These are phyloP conservation scores for Mortierella sp. DNA, from an alignment of 371 early-diverging fungal species.

Conservation along the genomic window DNA sequence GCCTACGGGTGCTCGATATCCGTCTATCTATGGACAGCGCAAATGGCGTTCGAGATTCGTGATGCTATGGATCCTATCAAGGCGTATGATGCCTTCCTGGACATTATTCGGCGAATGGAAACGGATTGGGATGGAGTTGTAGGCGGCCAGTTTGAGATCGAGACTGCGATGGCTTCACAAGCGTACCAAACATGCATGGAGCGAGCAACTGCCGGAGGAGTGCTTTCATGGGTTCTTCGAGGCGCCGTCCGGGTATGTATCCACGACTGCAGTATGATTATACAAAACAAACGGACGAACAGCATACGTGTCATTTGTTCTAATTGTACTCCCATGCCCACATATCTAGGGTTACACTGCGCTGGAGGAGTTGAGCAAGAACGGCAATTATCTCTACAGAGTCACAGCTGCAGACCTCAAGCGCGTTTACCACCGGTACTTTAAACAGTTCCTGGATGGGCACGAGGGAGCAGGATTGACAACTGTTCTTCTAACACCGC, in stretches of 20 bases:
- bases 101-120: slow-evolving; percentile 58
- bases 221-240: slow-evolving; percentile 58
- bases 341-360: slow-evolving; percentile 31
- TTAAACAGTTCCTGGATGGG: slow-evolving; percentile 60
- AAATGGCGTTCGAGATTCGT: slow-evolving; percentile 62
- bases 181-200: slow-evolving; percentile 60
- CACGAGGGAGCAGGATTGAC: slow-evolving; percentile 46
- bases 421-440: slow-evolving; percentile 60
- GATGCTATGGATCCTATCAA: slow-evolving; percentile 66
- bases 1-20: slow-evolving; percentile 74
- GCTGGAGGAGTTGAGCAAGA: slow-evolving; percentile 32
- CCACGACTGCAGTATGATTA: background rate
- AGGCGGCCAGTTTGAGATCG: slow-evolving; percentile 60
- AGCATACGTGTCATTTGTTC: background rate
- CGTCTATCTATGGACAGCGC: slow-evolving; percentile 64
- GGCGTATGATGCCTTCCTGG: slow-evolving; percentile 64
- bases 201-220: slow-evolving; percentile 59
- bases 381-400: slow-evolving; percentile 50
- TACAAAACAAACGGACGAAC: background rate
- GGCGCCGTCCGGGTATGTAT: slow-evolving; percentile 57
- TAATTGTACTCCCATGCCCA: slow-evolving; percentile 20
- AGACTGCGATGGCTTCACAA: slow-evolving; percentile 66
- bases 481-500: slow-evolving; percentile 47
- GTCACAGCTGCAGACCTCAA: slow-evolving; percentile 60
- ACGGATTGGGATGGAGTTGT: slow-evolving; percentile 60